phyloP scores from a whole-genome alignment of 2,329 filamentous ascomycete genomes.

The Cladophialophora carrionii region DNA sequence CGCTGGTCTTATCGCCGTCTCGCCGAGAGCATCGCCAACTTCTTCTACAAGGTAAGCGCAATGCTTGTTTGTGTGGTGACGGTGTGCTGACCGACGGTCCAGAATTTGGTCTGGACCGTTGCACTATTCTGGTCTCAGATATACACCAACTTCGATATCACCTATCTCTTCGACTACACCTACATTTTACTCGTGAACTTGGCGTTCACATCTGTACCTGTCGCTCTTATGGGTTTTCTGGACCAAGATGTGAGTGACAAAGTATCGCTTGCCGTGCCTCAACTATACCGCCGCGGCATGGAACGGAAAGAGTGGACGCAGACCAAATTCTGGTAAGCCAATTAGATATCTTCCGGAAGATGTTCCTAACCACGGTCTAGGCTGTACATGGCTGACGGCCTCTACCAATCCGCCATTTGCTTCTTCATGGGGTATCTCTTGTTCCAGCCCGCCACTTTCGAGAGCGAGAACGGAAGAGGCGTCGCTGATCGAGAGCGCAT shows the following conservation, averaged over 20 bases:
- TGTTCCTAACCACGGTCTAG: conserved; percentile 48
- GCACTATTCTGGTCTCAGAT: conserved; percentile 97
- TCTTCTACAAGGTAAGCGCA: conserved; percentile 85
- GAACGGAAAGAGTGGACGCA: conserved; percentile 97
- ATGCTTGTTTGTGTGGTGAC: neutral
- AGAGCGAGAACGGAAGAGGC: conserved; percentile 72
- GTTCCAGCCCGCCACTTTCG: conserved; percentile 69
- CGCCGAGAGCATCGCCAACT: conserved; percentile 93
- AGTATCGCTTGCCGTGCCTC: conserved; percentile 90
- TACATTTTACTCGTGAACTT: conserved; percentile 97
- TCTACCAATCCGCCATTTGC: conserved; percentile 91
- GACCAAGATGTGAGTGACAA: conserved; percentile 96
- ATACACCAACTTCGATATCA: conserved; percentile 93
- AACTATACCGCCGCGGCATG: conserved; percentile 93
- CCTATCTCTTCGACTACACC: conserved; percentile 95
- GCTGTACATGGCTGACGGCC: conserved; percentile 90
- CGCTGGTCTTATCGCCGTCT: conserved; percentile 95
- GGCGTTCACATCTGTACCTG: conserved; percentile 91
- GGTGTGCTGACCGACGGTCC: conserved; percentile 39
- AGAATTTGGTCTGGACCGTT: conserved; percentile 97
- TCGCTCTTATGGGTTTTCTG: conserved; percentile 93
- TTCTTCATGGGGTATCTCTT: conserved; percentile 92
- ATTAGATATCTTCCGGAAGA: neutral
- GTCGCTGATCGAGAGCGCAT: conserved; percentile 80
- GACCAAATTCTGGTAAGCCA: conserved; percentile 84